Conservation (phyloP, 2,329 filamentous ascomycete genomes). For the Sporothrix protearum region DNA sequence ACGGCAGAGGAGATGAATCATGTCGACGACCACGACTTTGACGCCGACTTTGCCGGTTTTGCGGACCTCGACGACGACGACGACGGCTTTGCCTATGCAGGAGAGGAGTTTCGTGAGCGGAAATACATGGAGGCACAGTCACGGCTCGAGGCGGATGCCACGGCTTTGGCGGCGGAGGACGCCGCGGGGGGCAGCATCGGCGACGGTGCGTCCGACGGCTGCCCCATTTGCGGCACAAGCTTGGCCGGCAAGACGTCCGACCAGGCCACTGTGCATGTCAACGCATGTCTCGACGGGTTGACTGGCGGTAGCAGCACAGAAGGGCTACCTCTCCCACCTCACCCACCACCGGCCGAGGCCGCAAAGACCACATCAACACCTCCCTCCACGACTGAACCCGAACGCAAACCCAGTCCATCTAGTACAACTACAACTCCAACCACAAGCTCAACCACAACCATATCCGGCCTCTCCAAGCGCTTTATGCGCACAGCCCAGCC, state of each 20-base stretch:
- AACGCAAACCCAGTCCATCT: no score
- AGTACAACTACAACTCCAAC: no score
- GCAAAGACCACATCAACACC: not conserved
- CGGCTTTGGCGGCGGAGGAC: conserved; percentile 36
- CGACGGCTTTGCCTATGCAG: conserved; percentile 46
- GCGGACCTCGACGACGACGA: conserved; percentile 52
- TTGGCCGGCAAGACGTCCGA: conserved; percentile 59
- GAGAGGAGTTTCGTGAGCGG: conserved; percentile 51
- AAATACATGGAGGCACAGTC: conserved; percentile 75
- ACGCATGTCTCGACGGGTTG: conserved; percentile 77
- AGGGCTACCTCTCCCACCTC: not conserved
- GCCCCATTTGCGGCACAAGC: conserved; percentile 72
- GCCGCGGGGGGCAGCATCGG: conserved; percentile 30
- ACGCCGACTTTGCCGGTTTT: conserved; percentile 42
- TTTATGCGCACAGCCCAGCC: conserved; percentile 68
- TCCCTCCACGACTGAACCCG: not conserved
- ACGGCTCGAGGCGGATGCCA: conserved; percentile 56
- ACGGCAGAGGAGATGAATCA: not conserved
- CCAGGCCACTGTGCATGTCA: conserved; percentile 80
- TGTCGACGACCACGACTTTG: conserved; percentile 33
- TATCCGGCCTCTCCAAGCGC: conserved; percentile 45
- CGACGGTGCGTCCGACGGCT: conserved; percentile 44
- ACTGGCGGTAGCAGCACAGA: not conserved
- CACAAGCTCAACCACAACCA: conserved; percentile 33
- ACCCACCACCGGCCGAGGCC: not conserved